Percentiles rank a stretch among this genome's conserved stretches.
Evolutionary conservation across 257 asterid species (phyloP).

Genomic region (Craterostigma plantagineum): DNA sequence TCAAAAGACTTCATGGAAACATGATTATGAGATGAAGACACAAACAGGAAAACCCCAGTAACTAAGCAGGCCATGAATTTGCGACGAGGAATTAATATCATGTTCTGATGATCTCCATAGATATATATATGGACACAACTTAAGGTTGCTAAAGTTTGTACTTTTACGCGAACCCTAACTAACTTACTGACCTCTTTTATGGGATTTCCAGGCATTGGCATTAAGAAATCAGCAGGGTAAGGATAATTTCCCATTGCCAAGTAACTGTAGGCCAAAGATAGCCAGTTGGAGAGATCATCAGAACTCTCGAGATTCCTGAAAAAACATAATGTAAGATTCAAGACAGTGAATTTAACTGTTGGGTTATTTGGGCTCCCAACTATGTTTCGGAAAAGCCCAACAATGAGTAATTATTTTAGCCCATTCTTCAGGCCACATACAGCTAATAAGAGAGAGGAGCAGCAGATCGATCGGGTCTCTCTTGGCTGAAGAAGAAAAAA

Average conservation of each 20-base stretch:
- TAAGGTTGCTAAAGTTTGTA: constrained; percentile 6
- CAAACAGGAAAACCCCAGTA: not conserved
- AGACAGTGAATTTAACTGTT: too few relatives aligned
- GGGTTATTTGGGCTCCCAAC: too few relatives aligned
- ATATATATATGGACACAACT: not conserved
- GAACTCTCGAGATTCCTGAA: constrained; percentile 61
- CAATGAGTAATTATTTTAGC: too few relatives aligned
- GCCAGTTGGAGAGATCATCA: constrained; percentile 55
- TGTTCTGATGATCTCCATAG: too few relatives aligned
- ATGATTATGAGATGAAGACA: constrained; percentile 5
- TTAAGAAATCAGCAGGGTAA: constrained; percentile 67
- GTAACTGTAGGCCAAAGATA: constrained; percentile 69
- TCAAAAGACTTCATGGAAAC: too few relatives aligned
- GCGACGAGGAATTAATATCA: not conserved
- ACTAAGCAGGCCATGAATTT: not conserved
- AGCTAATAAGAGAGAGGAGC: too few relatives aligned
- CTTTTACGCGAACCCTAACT: constrained; percentile 9
- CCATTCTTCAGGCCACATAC: too few relatives aligned
- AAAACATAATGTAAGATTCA: not conserved
- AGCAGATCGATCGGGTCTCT: too few relatives aligned
- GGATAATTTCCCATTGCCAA: constrained; percentile 89
- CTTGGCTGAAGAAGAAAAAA: too few relatives aligned
- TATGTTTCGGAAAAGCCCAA: too few relatives aligned
- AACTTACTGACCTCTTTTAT: constrained; percentile 96
- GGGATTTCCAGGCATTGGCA: constrained; percentile 91